Evolutionary conservation across 2,329 filamentous ascomycete species (phyloP).

Genomic region (Penicillium sp.): DNA sequence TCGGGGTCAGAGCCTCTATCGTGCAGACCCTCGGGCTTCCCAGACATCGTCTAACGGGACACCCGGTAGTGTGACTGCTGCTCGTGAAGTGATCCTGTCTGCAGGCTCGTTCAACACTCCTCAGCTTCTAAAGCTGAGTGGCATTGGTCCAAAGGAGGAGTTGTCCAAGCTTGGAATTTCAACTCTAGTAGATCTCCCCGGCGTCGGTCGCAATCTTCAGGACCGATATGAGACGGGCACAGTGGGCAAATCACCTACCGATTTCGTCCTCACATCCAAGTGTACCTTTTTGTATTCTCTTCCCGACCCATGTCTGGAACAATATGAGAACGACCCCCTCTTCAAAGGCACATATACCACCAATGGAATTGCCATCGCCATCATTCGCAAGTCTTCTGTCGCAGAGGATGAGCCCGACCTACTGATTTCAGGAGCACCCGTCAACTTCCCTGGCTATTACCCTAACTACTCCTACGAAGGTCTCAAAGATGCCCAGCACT

Average conservation of each 20-base stretch:
- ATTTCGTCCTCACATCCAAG: slow-evolving; percentile 33
- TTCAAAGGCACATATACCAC: slow-evolving; percentile 47
- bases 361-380: slow-evolving; percentile 55
- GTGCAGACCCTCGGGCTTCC: slow-evolving; percentile 42
- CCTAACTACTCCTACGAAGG: slow-evolving; percentile 46
- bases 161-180: slow-evolving; percentile 53
- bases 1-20: slow-evolving; percentile 46
- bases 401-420: slow-evolving; percentile 51
- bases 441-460: slow-evolving; percentile 53
- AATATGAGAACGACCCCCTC: slow-evolving; percentile 41
- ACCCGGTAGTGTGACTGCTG: slow-evolving; percentile 41
- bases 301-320: slow-evolving; percentile 44
- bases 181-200: slow-evolving; percentile 54
- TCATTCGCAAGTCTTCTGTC: slow-evolving; percentile 39
- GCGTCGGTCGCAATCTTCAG: slow-evolving; percentile 62
- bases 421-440: slow-evolving; percentile 56
- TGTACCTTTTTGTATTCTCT: slow-evolving; percentile 29
- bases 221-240: slow-evolving; percentile 60
- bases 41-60: slow-evolving; percentile 27
- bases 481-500: slow-evolving; percentile 39
- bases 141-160: slow-evolving; percentile 55
- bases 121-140: slow-evolving; percentile 61
- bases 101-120: slow-evolving; percentile 61
- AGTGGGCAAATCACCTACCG: slow-evolving; percentile 43
- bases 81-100: slow-evolving; percentile 44